Evolutionary conservation across 345 rosid genomes (phyloP).

Genomic region (Citrus maxima): DNA sequence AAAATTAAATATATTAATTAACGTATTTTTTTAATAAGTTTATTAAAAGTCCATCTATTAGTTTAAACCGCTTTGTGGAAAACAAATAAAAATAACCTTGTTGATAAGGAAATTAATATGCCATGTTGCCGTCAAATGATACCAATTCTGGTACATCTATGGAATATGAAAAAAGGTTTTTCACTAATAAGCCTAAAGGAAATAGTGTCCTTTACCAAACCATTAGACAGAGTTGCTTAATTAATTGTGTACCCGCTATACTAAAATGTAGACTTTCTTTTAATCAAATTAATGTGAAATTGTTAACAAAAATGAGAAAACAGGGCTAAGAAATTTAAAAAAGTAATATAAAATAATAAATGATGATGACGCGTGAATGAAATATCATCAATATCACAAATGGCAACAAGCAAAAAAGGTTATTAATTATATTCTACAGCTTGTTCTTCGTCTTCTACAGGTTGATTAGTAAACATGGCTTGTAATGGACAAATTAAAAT

Average conservation of each 20-base stretch:
- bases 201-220: too few relatives aligned
- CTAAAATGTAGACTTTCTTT: too few relatives aligned
- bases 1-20: neutral
- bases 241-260: too few relatives aligned
- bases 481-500: neutral
- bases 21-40: neutral
- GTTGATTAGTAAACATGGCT: neutral
- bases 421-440: neutral
- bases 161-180: neutral
- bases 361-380: neutral
- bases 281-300: too few relatives aligned
- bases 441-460: too few relatives aligned
- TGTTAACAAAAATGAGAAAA: too few relatives aligned
- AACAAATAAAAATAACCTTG: neutral
- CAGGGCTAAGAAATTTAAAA: too few relatives aligned
- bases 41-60: neutral
- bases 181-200: neutral
- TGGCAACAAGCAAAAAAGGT: neutral
- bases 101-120: neutral
- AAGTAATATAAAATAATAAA: neutral
- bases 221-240: too few relatives aligned
- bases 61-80: neutral
- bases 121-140: constrained; percentile 17
- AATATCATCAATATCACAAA: neutral
- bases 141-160: neutral